Evolutionary conservation across 768 basidiomycete species (phyloP).

Genomic region (Xerocomellus intermedius): DNA sequence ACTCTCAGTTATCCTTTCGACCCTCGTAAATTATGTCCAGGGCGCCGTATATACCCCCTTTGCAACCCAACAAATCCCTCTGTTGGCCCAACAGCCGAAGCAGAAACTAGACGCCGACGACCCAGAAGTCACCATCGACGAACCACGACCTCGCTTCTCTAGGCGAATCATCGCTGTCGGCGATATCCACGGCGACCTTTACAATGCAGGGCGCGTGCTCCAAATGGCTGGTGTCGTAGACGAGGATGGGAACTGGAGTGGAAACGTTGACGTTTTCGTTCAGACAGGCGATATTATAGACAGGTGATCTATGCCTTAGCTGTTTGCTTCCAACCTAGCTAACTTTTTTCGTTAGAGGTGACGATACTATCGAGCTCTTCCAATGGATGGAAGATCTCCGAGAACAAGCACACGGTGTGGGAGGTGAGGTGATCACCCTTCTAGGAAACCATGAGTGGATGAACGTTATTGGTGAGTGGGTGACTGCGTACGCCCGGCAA

Average conservation of each 20-base stretch:
- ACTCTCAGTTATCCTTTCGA: constrained; percentile 24
- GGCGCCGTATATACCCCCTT: constrained; percentile 24
- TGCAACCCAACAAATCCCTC: constrained; percentile 11
- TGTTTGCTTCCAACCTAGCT: constrained; percentile 4
- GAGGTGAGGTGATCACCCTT: constrained; percentile 73
- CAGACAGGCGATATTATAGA: constrained; percentile 98
- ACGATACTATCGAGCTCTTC: constrained; percentile 87
- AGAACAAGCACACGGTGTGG: constrained; percentile 62
- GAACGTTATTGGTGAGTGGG: constrained; percentile 71
- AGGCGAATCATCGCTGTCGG: constrained; percentile 82
- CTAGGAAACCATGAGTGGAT: constrained; percentile 98
- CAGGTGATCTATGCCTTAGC: constrained; percentile 50
- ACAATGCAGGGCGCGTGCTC: constrained; percentile 77
- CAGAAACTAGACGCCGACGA: constrained; percentile 5
- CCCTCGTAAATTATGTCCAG: constrained; percentile 25
- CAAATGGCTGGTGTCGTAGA: constrained; percentile 79
- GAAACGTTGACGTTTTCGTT: constrained; percentile 80
- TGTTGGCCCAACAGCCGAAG: constrained; percentile 5
- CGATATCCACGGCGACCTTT: constrained; percentile 87
- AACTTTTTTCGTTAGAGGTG: constrained; percentile 53
- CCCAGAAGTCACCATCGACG: constrained; percentile 6
- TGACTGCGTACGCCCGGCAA: background rate
- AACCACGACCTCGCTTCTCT: constrained; percentile 33
- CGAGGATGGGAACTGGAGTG: constrained; percentile 73
- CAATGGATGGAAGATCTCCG: constrained; percentile 82